phyloP scores from a whole-genome alignment of 2,329 filamentous ascomycete genomes.

The Torrubiella hemipterigena region DNA sequence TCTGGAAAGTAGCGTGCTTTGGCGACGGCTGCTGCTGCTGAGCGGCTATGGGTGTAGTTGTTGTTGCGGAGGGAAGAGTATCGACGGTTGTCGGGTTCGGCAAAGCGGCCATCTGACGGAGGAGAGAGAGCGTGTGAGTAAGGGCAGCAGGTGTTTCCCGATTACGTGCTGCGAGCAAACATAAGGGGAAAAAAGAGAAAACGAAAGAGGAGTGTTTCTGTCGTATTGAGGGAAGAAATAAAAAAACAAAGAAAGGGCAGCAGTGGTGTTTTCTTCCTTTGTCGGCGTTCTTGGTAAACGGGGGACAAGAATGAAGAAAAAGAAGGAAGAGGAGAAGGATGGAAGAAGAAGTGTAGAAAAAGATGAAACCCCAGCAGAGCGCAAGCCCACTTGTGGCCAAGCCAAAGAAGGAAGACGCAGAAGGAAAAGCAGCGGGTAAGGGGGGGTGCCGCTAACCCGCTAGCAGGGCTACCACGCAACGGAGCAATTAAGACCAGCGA shows the following conservation, averaged over 20 bases:
- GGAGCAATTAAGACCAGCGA: too few relatives aligned
- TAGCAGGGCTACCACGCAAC: too few relatives aligned
- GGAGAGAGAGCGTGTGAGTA: conserved; percentile 18
- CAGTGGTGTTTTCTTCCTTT: not conserved
- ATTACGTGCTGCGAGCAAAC: too few relatives aligned
- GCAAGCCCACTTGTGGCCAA: too few relatives aligned
- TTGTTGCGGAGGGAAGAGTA: conserved; percentile 12
- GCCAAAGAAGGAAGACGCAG: too few relatives aligned
- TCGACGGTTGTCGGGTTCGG: conserved; percentile 18
- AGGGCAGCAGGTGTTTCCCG: conserved; percentile 12
- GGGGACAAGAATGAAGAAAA: not conserved
- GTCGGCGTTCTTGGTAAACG: not conserved
- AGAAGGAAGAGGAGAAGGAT: not conserved
- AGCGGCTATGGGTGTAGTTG: conserved; percentile 3
- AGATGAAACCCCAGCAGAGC: too few relatives aligned
- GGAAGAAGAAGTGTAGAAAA: not conserved
- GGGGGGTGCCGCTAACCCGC: too few relatives aligned
- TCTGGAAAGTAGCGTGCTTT: too few relatives aligned
- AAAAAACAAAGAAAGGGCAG: conserved; percentile 2
- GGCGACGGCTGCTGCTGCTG: conserved; percentile 5
- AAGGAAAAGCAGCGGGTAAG: too few relatives aligned
- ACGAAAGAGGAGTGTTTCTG: not conserved
- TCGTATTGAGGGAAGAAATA: not conserved
- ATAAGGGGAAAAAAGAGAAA: not conserved
- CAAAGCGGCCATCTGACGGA: conserved; percentile 34